Evolutionary conservation across 2,329 filamentous ascomycete genomes (phyloP).

Genomic region (Chalara sp.): DNA sequence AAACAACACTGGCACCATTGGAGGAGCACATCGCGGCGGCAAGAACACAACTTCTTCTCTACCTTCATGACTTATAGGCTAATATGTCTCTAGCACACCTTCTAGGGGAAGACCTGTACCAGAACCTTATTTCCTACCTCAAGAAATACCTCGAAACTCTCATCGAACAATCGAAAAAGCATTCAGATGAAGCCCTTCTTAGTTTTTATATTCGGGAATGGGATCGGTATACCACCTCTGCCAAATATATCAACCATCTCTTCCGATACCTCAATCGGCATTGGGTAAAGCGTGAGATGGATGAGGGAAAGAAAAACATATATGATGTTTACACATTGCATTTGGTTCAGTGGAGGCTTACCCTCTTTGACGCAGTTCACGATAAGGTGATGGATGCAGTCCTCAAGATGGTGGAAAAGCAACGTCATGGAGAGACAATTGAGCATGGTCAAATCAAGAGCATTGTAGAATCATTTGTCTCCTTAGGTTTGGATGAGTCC

Average conservation of each 20-base stretch:
- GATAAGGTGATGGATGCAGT: conserved; percentile 92
- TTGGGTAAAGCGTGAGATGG: conserved; percentile 98
- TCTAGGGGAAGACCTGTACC: conserved; percentile 92
- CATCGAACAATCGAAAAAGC: conserved; percentile 64
- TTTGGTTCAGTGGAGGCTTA: conserved; percentile 88
- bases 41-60: conserved; percentile 17
- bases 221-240: conserved; percentile 90
- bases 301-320: conserved; percentile 96
- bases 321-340: conserved; percentile 98
- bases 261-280: conserved; percentile 96
- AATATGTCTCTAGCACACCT: conserved; percentile 64
- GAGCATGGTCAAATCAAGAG: conserved; percentile 96
- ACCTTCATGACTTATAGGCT: conserved; percentile 6
- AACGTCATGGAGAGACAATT: conserved; percentile 95
- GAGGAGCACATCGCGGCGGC: conserved; percentile 66
- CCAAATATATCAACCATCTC: conserved; percentile 95
- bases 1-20: conserved; percentile 34
- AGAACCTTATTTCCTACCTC: conserved; percentile 82
- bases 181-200: conserved; percentile 84
- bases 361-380: conserved; percentile 80
- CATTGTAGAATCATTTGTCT: conserved; percentile 94
- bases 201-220: conserved; percentile 95
- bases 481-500: conserved; percentile 85
- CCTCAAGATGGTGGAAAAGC: conserved; percentile 90
- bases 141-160: conserved; percentile 67